Base-by-base conservation (phyloP, 306 rosid genomes). In the Begonia loranthoides region DNA sequence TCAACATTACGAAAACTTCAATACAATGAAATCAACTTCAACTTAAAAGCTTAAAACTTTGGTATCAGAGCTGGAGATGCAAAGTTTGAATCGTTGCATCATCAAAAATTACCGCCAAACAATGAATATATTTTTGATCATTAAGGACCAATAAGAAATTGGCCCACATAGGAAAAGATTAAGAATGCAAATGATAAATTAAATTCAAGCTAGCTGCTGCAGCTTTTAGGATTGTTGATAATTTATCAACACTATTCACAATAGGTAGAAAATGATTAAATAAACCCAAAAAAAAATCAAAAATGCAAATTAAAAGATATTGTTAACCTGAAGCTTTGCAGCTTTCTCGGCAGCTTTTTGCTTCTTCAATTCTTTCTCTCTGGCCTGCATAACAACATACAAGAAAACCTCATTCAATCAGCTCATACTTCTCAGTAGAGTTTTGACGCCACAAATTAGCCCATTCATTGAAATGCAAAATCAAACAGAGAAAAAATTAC, bases 361-460 rank as follows among this genome's bases (percentile, higher is more conserved):
- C 73, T 70, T 82, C 53, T 85, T 90, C 80, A 90, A 59, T 74
- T 80, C 92, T 50, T 90, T 90, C 79, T 85, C 97, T 54, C 87
- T 82, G 9, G 95, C 97, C 97, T 85, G 70, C 66, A 15, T 45
- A 47, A 21, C 19, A 52, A 22, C 44, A 33, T 45, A 46, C 14
- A 44, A 67, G 50, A 1, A n/a, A 15, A 17, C 52, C 41, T 13
- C 15, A 9, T 12, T 50, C n/a, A 15, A 13, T 19, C 38, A 33
- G n/a, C 14, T 4, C 41, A 9, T 1, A 13, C 14, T 13, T 28
- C 36, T 28, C 36, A 28, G 36, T 28, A 28, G 36, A 28, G 9
- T 28, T 28, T 28, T 28, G 36, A 28, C 7, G 9, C 36, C 6
- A 46, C 5, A 38, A 19, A 39, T 14, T 10, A 15, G 9, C 41